Percentiles rank a stretch among this genome's conserved stretches.
Evolutionary conservation across 2,329 filamentous ascomycete genomes (phyloP).

Genomic region (Cladophialophora yegresii): DNA sequence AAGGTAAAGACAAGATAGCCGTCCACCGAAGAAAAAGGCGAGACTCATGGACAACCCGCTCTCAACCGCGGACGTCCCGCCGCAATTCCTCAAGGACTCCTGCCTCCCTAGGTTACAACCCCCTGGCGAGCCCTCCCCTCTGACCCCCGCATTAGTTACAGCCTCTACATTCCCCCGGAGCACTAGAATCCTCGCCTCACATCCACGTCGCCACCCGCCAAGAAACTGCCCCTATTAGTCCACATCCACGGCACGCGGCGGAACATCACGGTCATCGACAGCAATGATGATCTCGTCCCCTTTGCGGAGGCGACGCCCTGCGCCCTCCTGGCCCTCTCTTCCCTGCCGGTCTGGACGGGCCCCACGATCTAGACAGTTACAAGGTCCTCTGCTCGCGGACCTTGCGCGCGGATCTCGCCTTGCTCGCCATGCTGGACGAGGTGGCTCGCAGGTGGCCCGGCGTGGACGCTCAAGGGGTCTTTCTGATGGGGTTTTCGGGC

Average conservation of each 20-base stretch:
- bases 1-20: background rate
- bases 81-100: conserved; percentile 37
- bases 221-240: conserved; percentile 39
- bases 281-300: conserved; percentile 17
- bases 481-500: conserved; percentile 40
- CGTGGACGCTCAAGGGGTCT: conserved; percentile 38
- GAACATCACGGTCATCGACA: conserved; percentile 23
- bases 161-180: conserved; percentile 6
- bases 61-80: conserved; percentile 6
- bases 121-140: conserved; percentile 2
- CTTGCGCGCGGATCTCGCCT: conserved; percentile 38
- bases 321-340: conserved; percentile 40
- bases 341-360: conserved; percentile 39
- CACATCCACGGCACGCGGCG: conserved; percentile 40
- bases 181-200: conserved; percentile 10
- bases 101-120: conserved; percentile 38
- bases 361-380: conserved; percentile 40
- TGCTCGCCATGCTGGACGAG: conserved; percentile 41
- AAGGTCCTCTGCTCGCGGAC: conserved; percentile 36
- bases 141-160: conserved; percentile 11
- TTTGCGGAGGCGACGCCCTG: conserved; percentile 38
- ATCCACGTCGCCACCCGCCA: background rate
- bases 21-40: background rate
- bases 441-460: conserved; percentile 38
- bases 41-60: background rate